Evolutionary conservation across 176 grass and related monocot genomes (phyloP).

Genomic region (Oryza longistaminata): DNA sequence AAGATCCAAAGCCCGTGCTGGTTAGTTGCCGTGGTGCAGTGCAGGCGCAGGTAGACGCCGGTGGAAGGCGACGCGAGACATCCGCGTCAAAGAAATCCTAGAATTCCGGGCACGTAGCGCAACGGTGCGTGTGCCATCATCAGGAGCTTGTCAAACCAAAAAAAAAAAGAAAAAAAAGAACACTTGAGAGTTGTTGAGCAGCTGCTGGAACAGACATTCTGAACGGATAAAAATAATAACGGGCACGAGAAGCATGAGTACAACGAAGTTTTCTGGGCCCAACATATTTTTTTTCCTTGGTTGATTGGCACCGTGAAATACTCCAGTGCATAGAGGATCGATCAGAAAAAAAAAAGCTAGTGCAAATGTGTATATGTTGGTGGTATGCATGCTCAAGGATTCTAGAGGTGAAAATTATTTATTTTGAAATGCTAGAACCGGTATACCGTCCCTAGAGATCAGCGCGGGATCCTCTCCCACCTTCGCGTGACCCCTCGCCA

Average conservation of each 20-base stretch:
- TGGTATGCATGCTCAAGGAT: not conserved
- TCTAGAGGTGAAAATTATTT: no score
- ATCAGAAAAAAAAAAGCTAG: not conserved
- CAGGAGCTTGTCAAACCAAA: constrained; percentile 8
- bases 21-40: not conserved
- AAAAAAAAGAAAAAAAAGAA: not conserved
- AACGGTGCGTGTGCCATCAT: constrained; percentile 26
- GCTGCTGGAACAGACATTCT: constrained; percentile 42
- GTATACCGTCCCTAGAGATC: no score
- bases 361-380: no score
- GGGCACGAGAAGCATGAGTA: constrained; percentile 27
- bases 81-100: constrained; percentile 22
- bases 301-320: not conserved
- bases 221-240: constrained; percentile 2
- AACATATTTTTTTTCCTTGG: constrained; percentile 14
- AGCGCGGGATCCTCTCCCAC: no score
- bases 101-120: not conserved
- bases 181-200: not conserved
- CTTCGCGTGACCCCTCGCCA: no score
- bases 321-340: not conserved
- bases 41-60: constrained; percentile 7
- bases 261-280: constrained; percentile 38
- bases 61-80: constrained; percentile 1
- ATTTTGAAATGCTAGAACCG: no score
- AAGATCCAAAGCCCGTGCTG: constrained; percentile 45